Evolutionary conservation across 768 basidiomycete species (phyloP), one percentile per base, ranked within the genome.

Genomic region (Artomyces pyxidatus): DNA sequence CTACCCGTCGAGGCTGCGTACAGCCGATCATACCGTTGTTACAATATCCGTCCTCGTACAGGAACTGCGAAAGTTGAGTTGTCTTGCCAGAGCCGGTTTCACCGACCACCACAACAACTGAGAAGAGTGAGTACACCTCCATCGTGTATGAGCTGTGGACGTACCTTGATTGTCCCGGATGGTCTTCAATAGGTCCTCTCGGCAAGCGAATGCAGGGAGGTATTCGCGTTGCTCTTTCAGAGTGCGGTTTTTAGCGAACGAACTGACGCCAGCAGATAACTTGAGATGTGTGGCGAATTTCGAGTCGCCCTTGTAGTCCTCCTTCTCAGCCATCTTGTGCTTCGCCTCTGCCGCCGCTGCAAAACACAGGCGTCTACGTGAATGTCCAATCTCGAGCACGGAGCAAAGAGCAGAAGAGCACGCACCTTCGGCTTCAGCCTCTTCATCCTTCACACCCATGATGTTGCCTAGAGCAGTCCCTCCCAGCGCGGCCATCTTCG

Each of bases 81-180:
- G 96, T 99, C 70, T 99, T 99, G 6, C 96, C 96, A 0, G 95
- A 98, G 9, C 96, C 96, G n/a, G 96, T 99, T 68, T 99, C 96
- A n/a, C 96, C 96, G 35, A 99, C 88, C 32, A 98, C 91, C 49
- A 99, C 81, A 41, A 88, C 73, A 30, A 98, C 96, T 96, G 26
- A 40, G 19, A 43, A 17, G n/a, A 12, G 6, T 49, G 44, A 41
- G 40, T 25, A 26, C 14, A 39, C 25, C 6, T 26, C 17, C 7
- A 37, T 43, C 3, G 11, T 37, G 1, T 7, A 37, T 8, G 35
- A 35, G 30, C 53, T 44, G 25, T 19, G 4, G 29, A 58, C 67
- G 42, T 47, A 85, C 93, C 93, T 81, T 99, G 96, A 61, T 97
- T 95, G 58, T 99, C 96, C 37, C 95, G 75, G 28, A 98, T 78